A percentile compares a stretch with the other conserved stretches of the same genome.
phyloP scores from a whole-genome alignment of 805 yeast genomes.

The Lipomyces kockii region DNA sequence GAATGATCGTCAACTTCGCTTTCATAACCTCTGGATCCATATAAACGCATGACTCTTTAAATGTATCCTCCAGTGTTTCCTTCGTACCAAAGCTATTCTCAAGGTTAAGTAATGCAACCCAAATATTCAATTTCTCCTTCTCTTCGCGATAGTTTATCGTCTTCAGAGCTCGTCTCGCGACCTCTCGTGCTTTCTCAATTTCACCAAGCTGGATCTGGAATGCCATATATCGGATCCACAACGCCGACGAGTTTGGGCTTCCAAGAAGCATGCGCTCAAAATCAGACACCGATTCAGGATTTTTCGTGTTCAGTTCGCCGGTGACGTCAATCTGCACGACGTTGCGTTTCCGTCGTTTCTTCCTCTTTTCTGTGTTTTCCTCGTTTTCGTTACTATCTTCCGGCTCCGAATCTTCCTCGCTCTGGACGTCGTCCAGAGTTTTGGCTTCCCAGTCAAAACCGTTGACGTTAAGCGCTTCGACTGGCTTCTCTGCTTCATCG shows the following conservation, averaged over 20 bases:
- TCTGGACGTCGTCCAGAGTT: constrained; percentile 60
- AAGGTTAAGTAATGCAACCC: constrained; percentile 93
- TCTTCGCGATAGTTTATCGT: constrained; percentile 90
- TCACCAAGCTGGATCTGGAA: constrained; percentile 95
- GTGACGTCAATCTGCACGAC: constrained; percentile 73
- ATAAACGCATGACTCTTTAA: constrained; percentile 83
- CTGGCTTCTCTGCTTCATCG: constrained; percentile 43
- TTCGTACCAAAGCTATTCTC: constrained; percentile 91
- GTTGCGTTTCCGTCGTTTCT: constrained; percentile 51
- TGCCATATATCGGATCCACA: constrained; percentile 99
- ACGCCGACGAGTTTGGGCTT: constrained; percentile 87
- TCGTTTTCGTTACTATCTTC: constrained; percentile 39
- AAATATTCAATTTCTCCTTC: constrained; percentile 87
- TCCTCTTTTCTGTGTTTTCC: constrained; percentile 48
- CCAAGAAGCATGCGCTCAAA: constrained; percentile 91
- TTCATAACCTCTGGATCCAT: constrained; percentile 71
- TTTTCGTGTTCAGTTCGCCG: constrained; percentile 76
- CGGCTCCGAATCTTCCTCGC: constrained; percentile 43
- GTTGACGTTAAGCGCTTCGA: constrained; percentile 72
- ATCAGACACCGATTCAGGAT: constrained; percentile 90
- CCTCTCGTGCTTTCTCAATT: constrained; percentile 89
- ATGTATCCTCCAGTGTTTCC: constrained; percentile 77
- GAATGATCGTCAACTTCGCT: constrained; percentile 24
- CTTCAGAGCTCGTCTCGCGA: constrained; percentile 89
- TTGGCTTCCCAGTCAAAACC: constrained; percentile 98